Evolutionary conservation across 306 rosid genomes (phyloP), one percentile per base, ranked within the genome.

Genomic region (Casuarina glauca): DNA sequence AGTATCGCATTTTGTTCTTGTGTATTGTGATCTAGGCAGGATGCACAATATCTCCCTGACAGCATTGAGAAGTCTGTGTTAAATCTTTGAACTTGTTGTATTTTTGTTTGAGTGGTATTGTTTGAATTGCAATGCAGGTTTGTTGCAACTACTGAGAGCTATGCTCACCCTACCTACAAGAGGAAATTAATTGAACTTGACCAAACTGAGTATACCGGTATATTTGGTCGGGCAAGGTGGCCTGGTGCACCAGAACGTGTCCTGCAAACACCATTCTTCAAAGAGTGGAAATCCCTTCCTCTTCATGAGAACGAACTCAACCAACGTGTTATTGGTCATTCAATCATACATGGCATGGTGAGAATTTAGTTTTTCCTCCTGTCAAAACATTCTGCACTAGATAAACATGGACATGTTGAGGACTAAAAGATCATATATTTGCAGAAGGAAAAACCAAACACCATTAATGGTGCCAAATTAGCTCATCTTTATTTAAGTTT

Each of bases 181-280:
- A 88, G 86, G 80, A 87, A 86, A 85, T 69, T 94, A 77, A 62
- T 94, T 41, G 96, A 94, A 70, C 32, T 81, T 51, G 88, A 88
- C 9, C 82, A 87, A 77, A 94, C 98, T 2, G 94, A 80, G 51
- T 86, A 89, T 75, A 91, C 98, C 0, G 74, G 88, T 76, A 81
- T 91, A 57, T 91, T 90, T 50, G 98, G 98, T 35, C 89, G 94
- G 57, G 94, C 90, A 39, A 90, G 98, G 73, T 94, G 97, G 96
- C 96, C 93, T 0, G 81, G 71, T 38, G 97, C 97, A 5, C 94
- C 94, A 1, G 96, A 92, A 0, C 91, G 96, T 11, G 98, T 90
- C 55, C 90, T 94, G 50, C 74, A 72, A 76, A 94, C 94, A 13
- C 87, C 89, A 26, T 92, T 94, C 86, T 94, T 76, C 85, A 79